Percentiles rank a stretch among this genome's conserved stretches.
Evolutionary conservation across 2,329 filamentous ascomycete genomes (phyloP).

Genomic region (Metarhizium robertsii): DNA sequence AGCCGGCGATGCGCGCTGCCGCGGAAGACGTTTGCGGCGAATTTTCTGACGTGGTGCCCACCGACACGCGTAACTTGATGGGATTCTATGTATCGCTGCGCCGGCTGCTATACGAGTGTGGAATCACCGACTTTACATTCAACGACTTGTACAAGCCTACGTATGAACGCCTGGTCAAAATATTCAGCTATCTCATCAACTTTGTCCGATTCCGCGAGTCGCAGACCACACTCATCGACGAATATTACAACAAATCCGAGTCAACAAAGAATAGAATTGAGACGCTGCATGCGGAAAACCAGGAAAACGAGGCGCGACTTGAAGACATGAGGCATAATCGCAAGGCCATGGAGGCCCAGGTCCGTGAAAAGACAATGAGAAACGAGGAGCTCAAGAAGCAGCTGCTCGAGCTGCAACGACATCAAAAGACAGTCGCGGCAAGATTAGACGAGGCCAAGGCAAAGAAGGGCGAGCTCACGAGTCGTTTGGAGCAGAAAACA

Average conservation of each 20-base stretch:
- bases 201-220: slow-evolving; percentile 95
- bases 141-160: slow-evolving; percentile 86
- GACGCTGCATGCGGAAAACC: slow-evolving; percentile 73
- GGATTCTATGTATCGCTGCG: slow-evolving; percentile 85
- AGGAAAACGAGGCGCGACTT: slow-evolving; percentile 72
- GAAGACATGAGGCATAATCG: slow-evolving; percentile 74
- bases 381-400: slow-evolving; percentile 82
- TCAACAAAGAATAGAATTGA: slow-evolving; percentile 82
- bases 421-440: slow-evolving; percentile 74
- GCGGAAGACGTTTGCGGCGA: slow-evolving; percentile 80
- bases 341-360: slow-evolving; percentile 69
- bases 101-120: slow-evolving; percentile 74
- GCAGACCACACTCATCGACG: slow-evolving; percentile 80
- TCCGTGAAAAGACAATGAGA: slow-evolving; percentile 73
- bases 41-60: slow-evolving; percentile 73
- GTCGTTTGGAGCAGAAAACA: slow-evolving; percentile 61
- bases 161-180: slow-evolving; percentile 81
- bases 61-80: slow-evolving; percentile 89
- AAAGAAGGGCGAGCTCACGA: slow-evolving; percentile 69
- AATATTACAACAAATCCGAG: slow-evolving; percentile 88
- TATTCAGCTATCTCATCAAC: slow-evolving; percentile 97
- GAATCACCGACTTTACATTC: slow-evolving; percentile 89
- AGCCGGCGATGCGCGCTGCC: slow-evolving; percentile 89
- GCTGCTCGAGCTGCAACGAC: slow-evolving; percentile 69
- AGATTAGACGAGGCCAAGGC: slow-evolving; percentile 75